phyloP scores from a whole-genome alignment of 2,329 filamentous ascomycete species.

The Epichloe scottii region DNA sequence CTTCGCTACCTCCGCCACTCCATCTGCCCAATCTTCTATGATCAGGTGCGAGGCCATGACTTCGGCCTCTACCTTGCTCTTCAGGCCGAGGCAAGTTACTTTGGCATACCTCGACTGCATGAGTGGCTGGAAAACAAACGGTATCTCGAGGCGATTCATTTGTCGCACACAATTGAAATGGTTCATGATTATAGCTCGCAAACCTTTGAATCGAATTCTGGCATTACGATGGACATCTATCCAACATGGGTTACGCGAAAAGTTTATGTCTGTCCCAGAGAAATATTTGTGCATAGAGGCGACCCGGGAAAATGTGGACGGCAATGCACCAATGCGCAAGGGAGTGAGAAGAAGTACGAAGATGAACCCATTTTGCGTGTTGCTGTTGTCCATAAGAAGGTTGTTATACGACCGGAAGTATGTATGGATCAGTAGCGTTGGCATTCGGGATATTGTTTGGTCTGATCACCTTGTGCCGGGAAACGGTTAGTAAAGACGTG shows the following conservation, averaged over 20 bases:
- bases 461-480: no score
- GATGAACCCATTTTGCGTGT: background rate
- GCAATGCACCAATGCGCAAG: background rate
- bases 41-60: background rate
- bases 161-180: background rate
- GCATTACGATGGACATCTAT: background rate
- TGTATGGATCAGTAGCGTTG: no score
- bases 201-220: background rate
- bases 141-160: background rate
- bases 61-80: background rate
- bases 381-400: background rate
- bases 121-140: background rate
- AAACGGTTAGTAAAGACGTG: no score
- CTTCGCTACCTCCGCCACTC: slow-evolving; percentile 22
- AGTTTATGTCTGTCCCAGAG: background rate
- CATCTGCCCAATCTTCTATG: slow-evolving; percentile 23
- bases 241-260: background rate
- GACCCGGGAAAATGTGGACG: background rate
- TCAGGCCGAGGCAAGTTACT: background rate
- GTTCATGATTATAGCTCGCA: background rate
- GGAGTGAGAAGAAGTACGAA: background rate
- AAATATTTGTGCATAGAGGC: background rate
- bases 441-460: no score
- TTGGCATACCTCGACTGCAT: background rate
- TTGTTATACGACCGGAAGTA: background rate